A percentile compares a stretch with the other conserved stretches of the same genome.
Evolutionary conservation across 257 asterid species (phyloP).

Genomic region (Nemophila menziesii): DNA sequence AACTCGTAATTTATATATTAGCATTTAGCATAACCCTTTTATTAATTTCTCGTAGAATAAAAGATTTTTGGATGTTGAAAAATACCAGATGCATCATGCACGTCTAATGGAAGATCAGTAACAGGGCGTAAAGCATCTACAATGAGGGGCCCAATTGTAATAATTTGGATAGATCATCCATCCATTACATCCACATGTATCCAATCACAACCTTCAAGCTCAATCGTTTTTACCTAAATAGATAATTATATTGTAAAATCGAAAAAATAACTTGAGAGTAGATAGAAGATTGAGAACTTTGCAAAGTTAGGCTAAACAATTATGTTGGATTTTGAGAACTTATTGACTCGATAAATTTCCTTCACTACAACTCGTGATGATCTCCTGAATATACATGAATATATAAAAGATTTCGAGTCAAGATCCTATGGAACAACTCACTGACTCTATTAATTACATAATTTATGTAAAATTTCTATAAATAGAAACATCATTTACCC

Average conservation of each 20-base stretch:
- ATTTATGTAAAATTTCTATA: no score
- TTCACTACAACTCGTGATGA: conserved; percentile 47
- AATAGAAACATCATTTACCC: no score
- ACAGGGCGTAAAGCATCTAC: conserved; percentile 95
- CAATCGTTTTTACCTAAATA: conserved; percentile 87
- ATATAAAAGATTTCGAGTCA: no score
- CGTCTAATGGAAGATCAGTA: conserved; percentile 96
- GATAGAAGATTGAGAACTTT: conserved; percentile 20
- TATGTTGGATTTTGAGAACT: conserved; percentile 74
- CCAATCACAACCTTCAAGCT: conserved; percentile 98
- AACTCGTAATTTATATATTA: conserved; percentile 22
- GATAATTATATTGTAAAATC: no score
- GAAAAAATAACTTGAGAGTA: not conserved
- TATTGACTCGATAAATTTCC: conserved; percentile 86
- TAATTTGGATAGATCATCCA: conserved; percentile 93
- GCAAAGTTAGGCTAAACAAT: conserved; percentile 93
- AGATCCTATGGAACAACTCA: no score
- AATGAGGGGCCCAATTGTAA: conserved; percentile 90
- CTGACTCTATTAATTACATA: no score
- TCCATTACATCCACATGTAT: conserved; percentile 99
- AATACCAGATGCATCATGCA: conserved; percentile 65
- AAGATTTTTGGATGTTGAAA: conserved; percentile 6
- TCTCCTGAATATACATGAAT: conserved; percentile 43
- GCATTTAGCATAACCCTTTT: conserved; percentile 12
- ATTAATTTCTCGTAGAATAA: conserved; percentile 8